Conservation (phyloP, 2,329 filamentous ascomycete genomes). For the Passalora sequoiae region DNA sequence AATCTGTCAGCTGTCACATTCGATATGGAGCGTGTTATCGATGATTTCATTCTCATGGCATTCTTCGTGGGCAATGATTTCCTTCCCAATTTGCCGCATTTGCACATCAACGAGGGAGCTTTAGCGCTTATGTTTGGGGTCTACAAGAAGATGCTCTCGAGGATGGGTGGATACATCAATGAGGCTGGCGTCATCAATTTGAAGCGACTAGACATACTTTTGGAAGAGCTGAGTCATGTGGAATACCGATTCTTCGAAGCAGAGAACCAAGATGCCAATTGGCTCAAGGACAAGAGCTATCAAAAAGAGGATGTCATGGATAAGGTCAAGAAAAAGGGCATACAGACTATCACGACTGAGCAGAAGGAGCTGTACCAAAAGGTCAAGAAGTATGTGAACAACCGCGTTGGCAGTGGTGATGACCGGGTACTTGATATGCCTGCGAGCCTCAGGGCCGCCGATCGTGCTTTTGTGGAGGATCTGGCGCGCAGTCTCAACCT, state of each 20-base stretch:
- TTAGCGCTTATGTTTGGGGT: constrained; percentile 95
- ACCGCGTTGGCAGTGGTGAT: constrained; percentile 51
- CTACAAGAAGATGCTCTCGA: constrained; percentile 85
- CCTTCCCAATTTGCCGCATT: constrained; percentile 86
- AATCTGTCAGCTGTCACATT: constrained; percentile 66
- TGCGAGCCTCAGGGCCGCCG: constrained; percentile 66
- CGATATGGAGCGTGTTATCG: constrained; percentile 92
- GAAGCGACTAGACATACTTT: constrained; percentile 66
- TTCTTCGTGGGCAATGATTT: constrained; percentile 99
- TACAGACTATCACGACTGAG: constrained; percentile 67
- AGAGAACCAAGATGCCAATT: constrained; percentile 81
- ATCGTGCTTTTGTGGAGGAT: constrained; percentile 90
- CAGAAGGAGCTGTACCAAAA: constrained; percentile 79
- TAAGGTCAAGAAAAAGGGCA: constrained; percentile 55
- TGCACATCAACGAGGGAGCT: constrained; percentile 98
- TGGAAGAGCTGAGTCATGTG: constrained; percentile 80
- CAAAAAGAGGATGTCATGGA: constrained; percentile 63
- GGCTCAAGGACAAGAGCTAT: constrained; percentile 82
- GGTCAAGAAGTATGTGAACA: constrained; percentile 76
- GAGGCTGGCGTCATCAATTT: constrained; percentile 90
- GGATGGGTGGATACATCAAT: constrained; percentile 91
- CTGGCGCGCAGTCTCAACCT: constrained; percentile 66
- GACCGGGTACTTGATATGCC: constrained; percentile 66
- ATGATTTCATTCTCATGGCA: constrained; percentile 98
- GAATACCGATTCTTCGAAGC: constrained; percentile 90